A percentile compares a stretch with the other conserved stretches of the same genome.
phyloP scores from a whole-genome alignment of 192 early-diverging fungal genomes.

The Spizellomyces sp. region DNA sequence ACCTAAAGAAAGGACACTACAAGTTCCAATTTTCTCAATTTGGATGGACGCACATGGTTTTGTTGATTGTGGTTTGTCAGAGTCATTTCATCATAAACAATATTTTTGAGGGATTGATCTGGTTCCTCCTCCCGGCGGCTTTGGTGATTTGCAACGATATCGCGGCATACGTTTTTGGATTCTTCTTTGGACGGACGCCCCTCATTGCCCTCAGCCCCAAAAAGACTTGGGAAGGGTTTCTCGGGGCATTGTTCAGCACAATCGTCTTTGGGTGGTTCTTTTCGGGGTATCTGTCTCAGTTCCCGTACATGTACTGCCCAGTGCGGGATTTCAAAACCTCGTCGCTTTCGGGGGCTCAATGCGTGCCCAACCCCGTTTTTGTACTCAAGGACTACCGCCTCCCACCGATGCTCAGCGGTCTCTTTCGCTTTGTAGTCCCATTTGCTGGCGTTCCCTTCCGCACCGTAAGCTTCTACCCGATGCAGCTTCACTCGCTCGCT shows the following conservation, averaged over 20 bases:
- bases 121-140: constrained; percentile 90
- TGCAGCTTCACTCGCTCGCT: constrained; percentile 86
- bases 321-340: constrained; percentile 60
- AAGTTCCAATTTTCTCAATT: constrained; percentile 95
- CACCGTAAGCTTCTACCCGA: constrained; percentile 73
- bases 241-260: constrained; percentile 85
- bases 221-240: constrained; percentile 97
- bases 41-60: constrained; percentile 96
- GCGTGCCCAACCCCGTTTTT: constrained; percentile 68
- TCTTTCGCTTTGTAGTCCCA: constrained; percentile 24
- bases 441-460: constrained; percentile 35
- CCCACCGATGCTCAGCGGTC: constrained; percentile 27
- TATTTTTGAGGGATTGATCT: constrained; percentile 96
- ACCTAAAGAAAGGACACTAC: constrained; percentile 91
- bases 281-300: constrained; percentile 54
- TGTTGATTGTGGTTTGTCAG: constrained; percentile 89
- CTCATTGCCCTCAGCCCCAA: constrained; percentile 95
- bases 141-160: constrained; percentile 96
- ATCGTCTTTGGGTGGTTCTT: constrained; percentile 84
- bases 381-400: constrained; percentile 49
- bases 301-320: constrained; percentile 69
- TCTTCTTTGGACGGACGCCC: constrained; percentile 90
- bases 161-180: constrained; percentile 93
- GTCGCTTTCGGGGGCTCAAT: constrained; percentile 47
- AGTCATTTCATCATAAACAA: constrained; percentile 97